Evolutionary conservation across 768 basidiomycete genomes (phyloP), one percentile per base, ranked within the genome.

Genomic region (Auriculariales sp.): DNA sequence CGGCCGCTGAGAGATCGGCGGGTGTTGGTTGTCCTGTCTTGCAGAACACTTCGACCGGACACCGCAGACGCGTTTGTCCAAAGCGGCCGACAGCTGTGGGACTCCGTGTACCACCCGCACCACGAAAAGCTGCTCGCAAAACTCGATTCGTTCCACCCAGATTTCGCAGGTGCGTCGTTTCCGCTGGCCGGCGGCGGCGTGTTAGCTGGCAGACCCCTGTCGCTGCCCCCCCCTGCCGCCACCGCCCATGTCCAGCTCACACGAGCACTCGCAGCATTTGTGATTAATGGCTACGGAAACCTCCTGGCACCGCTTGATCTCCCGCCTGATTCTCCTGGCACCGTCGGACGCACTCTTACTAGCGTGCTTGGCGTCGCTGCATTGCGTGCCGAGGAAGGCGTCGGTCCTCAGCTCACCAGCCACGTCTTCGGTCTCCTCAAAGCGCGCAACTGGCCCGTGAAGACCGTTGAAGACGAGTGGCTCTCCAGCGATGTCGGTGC

Each of bases 361-460:
- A 91, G 87, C 29, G 76, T 92, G 33, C 81, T 89, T 53, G 91
- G 84, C 28, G 80, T 84, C 42, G 82, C 91, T 24, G 81, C 86
- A 53, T 74, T 94, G 47, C 81, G 91, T 51, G 79, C 91, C 27
- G 88, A 92, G 59, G 79, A 76, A 27, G 71, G 82, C 42, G 91
- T 93, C 53, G 87, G 78, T 22, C 87, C 90, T 5, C 91, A 94
- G 63, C 71, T 94, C 51, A 81, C 70, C 10, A 90, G 87, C 62
- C 91, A 94, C 62, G 81, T 85, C 46, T 91, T 88, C 64, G 91
- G 91, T 11, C 73, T 94, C 56, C 78, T 91, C 60, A 94, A 92
- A 64, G 85, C 87, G 19, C 81, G 83, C 49, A 59, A 52, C 39
- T 68, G 70, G 42, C 72, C 75, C 48, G 71, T 73, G 30, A 69